Conservation (phyloP, 23 red algal genomes). For the Gracilaria caudata region DNA sequence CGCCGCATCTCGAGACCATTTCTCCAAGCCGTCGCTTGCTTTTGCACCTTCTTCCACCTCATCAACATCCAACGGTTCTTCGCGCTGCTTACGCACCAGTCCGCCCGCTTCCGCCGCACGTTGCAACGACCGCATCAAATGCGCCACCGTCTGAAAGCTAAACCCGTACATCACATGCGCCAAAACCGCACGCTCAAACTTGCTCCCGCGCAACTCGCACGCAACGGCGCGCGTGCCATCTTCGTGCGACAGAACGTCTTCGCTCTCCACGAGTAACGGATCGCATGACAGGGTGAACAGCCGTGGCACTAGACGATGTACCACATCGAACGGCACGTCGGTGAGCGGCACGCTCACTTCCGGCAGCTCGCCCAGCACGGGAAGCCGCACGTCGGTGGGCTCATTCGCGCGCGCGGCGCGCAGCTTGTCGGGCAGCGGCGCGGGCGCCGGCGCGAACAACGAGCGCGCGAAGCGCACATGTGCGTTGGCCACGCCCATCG, state of each 20-base stretch:
- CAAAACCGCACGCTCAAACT: not conserved
- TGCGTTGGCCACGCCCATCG: not conserved
- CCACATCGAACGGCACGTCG: not conserved
- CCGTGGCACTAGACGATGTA: not conserved
- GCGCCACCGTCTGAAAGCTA: conserved; percentile 1
- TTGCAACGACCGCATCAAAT: not conserved
- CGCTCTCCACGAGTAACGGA: not conserved
- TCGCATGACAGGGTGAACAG: not conserved
- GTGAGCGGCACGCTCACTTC: conserved; percentile 2
- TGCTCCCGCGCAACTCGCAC: not conserved
- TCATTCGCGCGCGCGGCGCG: not conserved
- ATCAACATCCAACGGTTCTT: not conserved
- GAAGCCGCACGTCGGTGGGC: conserved; percentile 1
- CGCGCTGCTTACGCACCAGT: not conserved
- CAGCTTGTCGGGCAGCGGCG: not conserved
- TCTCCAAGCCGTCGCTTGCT: not conserved
- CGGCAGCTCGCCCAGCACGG: not conserved
- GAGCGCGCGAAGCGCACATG: not conserved
- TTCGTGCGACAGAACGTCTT: not conserved
- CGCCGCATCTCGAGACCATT: not conserved
- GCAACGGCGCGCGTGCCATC: not conserved
- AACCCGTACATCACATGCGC: conserved; percentile 13
- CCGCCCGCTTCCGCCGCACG: not conserved
- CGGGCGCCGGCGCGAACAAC: not conserved
- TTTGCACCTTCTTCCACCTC: not conserved